Base-by-base conservation (phyloP, 441 rosid species). In the Jatropha podagrica region DNA sequence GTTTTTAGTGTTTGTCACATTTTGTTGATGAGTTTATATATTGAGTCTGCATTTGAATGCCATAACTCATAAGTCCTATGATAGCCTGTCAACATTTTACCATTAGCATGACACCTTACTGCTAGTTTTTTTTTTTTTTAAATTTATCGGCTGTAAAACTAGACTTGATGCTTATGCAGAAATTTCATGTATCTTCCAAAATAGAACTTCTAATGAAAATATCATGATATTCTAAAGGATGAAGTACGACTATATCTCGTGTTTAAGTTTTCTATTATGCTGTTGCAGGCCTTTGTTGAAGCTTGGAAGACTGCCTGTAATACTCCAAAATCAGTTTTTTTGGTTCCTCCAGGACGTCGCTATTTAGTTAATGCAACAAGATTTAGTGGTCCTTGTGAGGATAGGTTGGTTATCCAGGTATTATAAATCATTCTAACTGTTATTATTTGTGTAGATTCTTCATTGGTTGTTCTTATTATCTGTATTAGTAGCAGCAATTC, bases 321-420 rank as follows among this genome's bases (percentile, higher is more conserved):
- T 65, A 91, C 91, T 59, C 81, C 83, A 74, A 87, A 82, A 59
- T 85, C 97, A 13, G 94, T 94, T 46, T 80, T 96, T 75, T 81
- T 92, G 82, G 92, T 96, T 78, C 99, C 97, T 46, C 81, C 82
- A 58, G 97, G 87, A 48, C 89, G 88, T 42, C 75, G 38, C 17
- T 96, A 92, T 76, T 76, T 92, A 74, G 97, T 96, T 15, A 92
- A 86, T 48, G 99, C 98, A 55, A 96, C 92, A 0, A 88, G 80
- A 82, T 94, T 96, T 76, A 85, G 73, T 71, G 99, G 99, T 63
- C 99, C 99, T 14, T 96, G 99, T 85, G 85, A 83, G 42, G 93
- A 87, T 66, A 87, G 71, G 72, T 79, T 94, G 76, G 75, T 90
- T 74, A 81, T 94, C 76, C 98, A 94, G 97, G 98, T 93, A 83